A percentile compares a stretch with the other conserved stretches of the same genome.
Evolutionary conservation across 1,284 basidiomycete genomes (phyloP).

Genomic region (Apiotrichum laibachii): DNA sequence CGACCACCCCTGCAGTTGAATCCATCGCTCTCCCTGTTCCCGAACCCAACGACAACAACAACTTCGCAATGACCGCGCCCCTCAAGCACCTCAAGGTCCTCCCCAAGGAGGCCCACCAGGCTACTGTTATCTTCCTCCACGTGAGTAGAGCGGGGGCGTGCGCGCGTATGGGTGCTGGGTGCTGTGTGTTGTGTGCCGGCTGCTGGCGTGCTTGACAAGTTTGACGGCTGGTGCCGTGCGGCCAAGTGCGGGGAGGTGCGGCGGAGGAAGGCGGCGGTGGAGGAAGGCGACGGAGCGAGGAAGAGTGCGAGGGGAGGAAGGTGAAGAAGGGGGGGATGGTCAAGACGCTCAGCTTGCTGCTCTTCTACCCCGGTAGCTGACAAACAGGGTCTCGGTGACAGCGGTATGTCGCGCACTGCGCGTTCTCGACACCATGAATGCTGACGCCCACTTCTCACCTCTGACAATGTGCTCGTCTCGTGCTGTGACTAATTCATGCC

Average conservation of each 20-base stretch:
- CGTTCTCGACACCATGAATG: neutral
- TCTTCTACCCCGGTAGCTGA: no score
- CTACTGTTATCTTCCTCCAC: constrained; percentile 85
- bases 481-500: no score
- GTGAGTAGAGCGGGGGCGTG: constrained; percentile 57
- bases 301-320: neutral
- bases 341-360: no score
- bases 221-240: no score
- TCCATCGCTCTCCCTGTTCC: neutral
- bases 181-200: no score
- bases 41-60: neutral
- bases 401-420: constrained; percentile 25
- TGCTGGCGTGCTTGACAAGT: no score
- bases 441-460: neutral
- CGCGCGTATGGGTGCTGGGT: no score
- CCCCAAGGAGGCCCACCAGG: constrained; percentile 61
- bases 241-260: neutral
- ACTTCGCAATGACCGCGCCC: constrained; percentile 21
- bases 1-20: neutral
- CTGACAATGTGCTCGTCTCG: no score
- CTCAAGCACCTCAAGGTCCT: constrained; percentile 48
- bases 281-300: neutral
- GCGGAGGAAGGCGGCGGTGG: neutral
- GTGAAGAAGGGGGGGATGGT: neutral
- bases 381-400: constrained; percentile 45